Evolutionary conservation across 345 rosid species (phyloP).

Genomic region (Capsella bursapastoris): DNA sequence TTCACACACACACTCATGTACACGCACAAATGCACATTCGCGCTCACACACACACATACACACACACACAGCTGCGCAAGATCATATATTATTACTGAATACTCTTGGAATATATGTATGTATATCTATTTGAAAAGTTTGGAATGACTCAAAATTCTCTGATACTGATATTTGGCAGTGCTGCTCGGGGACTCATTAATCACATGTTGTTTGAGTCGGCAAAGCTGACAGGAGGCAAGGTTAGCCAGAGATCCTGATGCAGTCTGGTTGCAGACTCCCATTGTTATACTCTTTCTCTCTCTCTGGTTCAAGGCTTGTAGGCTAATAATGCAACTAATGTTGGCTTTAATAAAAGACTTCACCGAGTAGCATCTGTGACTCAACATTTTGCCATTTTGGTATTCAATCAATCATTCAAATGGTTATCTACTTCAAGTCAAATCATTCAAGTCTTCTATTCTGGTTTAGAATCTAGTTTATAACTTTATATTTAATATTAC

Average conservation of each 20-base stretch:
- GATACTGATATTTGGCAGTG: constrained; percentile 59
- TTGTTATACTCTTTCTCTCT: neutral
- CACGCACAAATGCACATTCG: neutral
- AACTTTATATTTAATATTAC: neutral
- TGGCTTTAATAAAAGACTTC: constrained; percentile 16
- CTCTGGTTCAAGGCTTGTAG: constrained; percentile 33
- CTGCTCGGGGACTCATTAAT: constrained; percentile 95
- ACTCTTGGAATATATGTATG: neutral
- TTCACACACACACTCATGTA: constrained; percentile 1
- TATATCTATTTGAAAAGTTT: constrained; percentile 16
- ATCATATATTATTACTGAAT: neutral
- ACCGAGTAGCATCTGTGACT: constrained; percentile 13
- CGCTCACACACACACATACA: neutral
- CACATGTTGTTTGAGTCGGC: constrained; percentile 87
- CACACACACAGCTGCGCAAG: neutral
- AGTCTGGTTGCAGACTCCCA: constrained; percentile 19
- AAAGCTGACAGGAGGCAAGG: constrained; percentile 76
- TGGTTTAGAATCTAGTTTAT: neutral
- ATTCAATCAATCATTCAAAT: constrained; percentile 26
- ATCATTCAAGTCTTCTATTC: neutral
- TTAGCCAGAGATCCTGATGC: constrained; percentile 55
- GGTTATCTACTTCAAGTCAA: constrained; percentile 23
- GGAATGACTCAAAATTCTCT: constrained; percentile 13
- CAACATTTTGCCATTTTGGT: constrained; percentile 21
- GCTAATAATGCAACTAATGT: constrained; percentile 22